Evolutionary conservation across 768 basidiomycete genomes (phyloP).

Genomic region (Atractiella rhizophila): DNA sequence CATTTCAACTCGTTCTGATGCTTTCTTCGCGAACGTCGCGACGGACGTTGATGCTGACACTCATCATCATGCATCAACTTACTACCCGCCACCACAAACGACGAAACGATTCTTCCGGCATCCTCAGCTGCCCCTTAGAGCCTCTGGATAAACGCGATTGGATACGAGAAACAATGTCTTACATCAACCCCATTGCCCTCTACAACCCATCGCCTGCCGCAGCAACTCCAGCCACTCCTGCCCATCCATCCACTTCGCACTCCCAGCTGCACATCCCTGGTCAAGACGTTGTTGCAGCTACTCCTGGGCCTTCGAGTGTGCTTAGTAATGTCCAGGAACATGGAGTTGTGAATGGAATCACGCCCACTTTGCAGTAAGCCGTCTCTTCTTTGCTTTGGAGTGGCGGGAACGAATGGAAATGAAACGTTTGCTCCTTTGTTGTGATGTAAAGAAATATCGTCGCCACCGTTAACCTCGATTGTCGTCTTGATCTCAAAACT

Average conservation of each 20-base stretch:
- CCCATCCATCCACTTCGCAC: background rate
- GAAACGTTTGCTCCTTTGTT: background rate
- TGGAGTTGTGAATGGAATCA: conserved; percentile 58
- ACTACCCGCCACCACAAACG: background rate
- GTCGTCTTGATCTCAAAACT: conserved; percentile 87
- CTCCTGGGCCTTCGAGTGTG: conserved; percentile 2
- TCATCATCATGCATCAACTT: background rate
- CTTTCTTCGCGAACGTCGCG: background rate
- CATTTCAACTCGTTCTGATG: conserved; percentile 2
- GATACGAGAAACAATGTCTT: no score
- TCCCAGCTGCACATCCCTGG: background rate
- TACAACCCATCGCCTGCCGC: conserved; percentile 3
- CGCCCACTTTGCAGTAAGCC: conserved; percentile 72
- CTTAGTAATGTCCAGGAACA: background rate
- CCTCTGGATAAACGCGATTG: no score
- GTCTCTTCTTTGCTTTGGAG: background rate
- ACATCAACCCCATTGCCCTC: background rate
- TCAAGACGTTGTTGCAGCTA: background rate
- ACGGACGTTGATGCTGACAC: conserved; percentile 4
- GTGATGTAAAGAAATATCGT: conserved; percentile 43
- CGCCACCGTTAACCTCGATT: conserved; percentile 93
- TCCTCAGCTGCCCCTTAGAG: no score
- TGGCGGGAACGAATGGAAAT: no score
- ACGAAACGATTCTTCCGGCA: background rate
- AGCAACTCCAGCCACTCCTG: background rate